A percentile compares a stretch with the other conserved stretches of the same genome.
Evolutionary conservation across 768 basidiomycete species (phyloP).

Genomic region (Leccinum olivaceopallidum): DNA sequence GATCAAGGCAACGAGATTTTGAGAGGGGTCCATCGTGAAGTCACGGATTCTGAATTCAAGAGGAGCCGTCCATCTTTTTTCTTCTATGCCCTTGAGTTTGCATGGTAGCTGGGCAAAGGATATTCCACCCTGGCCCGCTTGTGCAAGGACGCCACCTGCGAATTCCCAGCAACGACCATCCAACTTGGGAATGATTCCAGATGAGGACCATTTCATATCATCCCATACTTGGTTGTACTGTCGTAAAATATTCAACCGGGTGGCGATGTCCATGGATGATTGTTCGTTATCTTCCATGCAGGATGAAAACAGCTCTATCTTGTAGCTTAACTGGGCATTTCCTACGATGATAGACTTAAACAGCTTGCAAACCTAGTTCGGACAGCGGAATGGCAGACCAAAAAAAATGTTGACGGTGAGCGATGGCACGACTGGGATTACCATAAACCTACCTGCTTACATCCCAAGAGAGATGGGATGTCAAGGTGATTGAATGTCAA

Average conservation of each 20-base stretch:
- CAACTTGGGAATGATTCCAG: conserved; percentile 14
- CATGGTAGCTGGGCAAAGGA: conserved; percentile 33
- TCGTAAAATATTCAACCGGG: conserved; percentile 28
- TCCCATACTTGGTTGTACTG: conserved; percentile 33
- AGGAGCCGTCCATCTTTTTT: conserved; percentile 28
- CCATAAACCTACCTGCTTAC: conserved; percentile 26
- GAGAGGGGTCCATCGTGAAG: conserved; percentile 38
- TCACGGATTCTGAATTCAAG: conserved; percentile 34
- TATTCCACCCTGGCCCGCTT: conserved; percentile 24
- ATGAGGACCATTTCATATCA: conserved; percentile 22
- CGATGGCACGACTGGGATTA: neutral
- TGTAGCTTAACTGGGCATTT: conserved; percentile 31
- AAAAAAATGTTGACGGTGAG: neutral
- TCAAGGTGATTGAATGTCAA: conserved; percentile 31
- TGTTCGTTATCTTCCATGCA: conserved; percentile 27
- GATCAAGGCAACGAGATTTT: conserved; percentile 37
- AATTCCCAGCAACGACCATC: conserved; percentile 35
- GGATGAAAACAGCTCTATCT: conserved; percentile 31
- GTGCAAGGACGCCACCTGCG: conserved; percentile 35
- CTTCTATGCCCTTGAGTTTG: conserved; percentile 28
- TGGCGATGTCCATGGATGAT: conserved; percentile 20
- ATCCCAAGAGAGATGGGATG: conserved; percentile 25
- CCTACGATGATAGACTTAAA: conserved; percentile 29
- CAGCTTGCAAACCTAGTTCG: conserved; percentile 31
- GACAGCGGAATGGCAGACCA: neutral